Percentiles rank a stretch among this genome's conserved stretches.
phyloP scores from a whole-genome alignment of 1,284 basidiomycete genomes.

The Cronartium quercuum region DNA sequence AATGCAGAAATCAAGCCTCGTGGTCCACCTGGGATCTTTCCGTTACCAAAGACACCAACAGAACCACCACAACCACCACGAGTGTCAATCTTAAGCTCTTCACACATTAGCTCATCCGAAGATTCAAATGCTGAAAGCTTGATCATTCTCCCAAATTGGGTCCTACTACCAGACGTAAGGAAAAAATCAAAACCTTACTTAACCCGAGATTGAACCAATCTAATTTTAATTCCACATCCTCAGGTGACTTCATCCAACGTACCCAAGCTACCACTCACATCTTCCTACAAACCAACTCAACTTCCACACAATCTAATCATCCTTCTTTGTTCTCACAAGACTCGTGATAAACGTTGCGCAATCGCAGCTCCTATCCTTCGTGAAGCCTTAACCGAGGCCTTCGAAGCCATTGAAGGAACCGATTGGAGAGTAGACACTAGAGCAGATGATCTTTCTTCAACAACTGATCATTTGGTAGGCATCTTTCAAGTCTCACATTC shows the following conservation, averaged over 20 bases:
- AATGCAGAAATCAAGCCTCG: background rate
- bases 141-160: slow-evolving; percentile 11
- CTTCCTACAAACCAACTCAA: background rate
- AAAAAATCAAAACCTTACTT: too few species aligned
- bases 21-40: slow-evolving; percentile 1
- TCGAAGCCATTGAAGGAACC: slow-evolving; percentile 23
- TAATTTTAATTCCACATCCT: too few species aligned
- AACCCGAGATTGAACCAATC: too few species aligned
- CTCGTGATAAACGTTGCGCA: slow-evolving; percentile 38
- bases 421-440: slow-evolving; percentile 40
- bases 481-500: slow-evolving; percentile 34
- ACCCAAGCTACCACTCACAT: background rate
- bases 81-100: slow-evolving; percentile 1
- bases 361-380: slow-evolving; percentile 38
- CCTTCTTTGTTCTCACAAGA: slow-evolving; percentile 24
- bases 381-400: slow-evolving; percentile 2
- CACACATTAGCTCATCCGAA: slow-evolving; percentile 1
- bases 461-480: background rate
- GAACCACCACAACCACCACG: background rate
- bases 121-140: slow-evolving; percentile 3
- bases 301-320: slow-evolving; percentile 15
- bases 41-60: background rate
- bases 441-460: slow-evolving; percentile 15
- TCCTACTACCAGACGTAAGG: background rate
- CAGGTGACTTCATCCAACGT: slow-evolving; percentile 5